phyloP scores from a whole-genome alignment of 2,329 filamentous ascomycete genomes.

The Fusarium veterinarium region DNA sequence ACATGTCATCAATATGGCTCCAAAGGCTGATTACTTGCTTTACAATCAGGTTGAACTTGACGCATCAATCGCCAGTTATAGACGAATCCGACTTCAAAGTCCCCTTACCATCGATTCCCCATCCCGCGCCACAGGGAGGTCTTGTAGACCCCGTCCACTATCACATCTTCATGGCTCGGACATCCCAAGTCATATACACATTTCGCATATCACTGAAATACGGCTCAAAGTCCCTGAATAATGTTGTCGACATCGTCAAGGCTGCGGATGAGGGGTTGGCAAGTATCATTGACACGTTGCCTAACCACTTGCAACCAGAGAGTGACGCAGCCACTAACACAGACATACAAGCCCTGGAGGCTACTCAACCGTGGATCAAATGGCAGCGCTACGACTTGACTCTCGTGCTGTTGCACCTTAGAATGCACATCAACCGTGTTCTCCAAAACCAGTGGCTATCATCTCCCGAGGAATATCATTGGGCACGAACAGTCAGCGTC shows the following conservation, averaged over 20 bases:
- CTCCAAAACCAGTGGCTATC: background rate
- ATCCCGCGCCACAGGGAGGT: background rate
- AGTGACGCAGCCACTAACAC: background rate
- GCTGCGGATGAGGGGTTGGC: background rate
- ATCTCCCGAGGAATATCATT: background rate
- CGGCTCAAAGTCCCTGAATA: background rate
- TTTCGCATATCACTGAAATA: background rate
- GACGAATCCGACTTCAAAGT: background rate
- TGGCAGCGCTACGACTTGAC: background rate
- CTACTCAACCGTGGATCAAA: background rate
- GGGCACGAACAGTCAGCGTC: background rate
- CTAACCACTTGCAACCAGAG: background rate
- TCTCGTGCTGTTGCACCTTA: background rate
- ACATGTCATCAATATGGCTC: fast-evolving
- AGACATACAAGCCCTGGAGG: background rate
- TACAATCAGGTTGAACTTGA: background rate
- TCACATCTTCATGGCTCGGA: background rate
- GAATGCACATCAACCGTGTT: background rate
- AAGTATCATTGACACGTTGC: background rate
- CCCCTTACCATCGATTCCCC: background rate
- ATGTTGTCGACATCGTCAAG: background rate
- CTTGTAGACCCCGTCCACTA: background rate
- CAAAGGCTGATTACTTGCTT: too few species aligned
- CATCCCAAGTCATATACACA: background rate
- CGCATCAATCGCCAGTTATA: background rate